Base-by-base conservation (phyloP, 805 yeast species). In the Sugiyamaella lignohabitans region DNA sequence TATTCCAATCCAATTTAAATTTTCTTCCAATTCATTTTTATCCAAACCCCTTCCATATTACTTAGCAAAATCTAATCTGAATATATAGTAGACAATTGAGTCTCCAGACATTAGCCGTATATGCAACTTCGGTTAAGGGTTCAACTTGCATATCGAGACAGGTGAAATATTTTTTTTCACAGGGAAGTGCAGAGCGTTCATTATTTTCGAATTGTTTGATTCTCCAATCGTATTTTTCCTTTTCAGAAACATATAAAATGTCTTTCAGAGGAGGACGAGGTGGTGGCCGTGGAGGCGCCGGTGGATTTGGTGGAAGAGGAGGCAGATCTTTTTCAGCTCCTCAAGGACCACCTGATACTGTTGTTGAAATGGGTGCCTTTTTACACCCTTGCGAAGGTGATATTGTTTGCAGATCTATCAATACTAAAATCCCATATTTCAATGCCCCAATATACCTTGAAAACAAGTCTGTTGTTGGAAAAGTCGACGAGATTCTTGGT, bases 401-500 rank as follows among this genome's bases (percentile, higher is more conserved):
- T 63, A 85, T 93, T 63, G 95, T 93, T 48, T 93, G 98, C 73
- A 86, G 89, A 62, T 88, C 97, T 42, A 85, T 86, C 61, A 93
- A 93, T 67, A 80, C 87, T 48, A 91, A 91, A 73, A 75, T 93
- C 58, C 98, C 99, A 61, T 93, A 91, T 68, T 93, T 93, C 78
- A 93, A 93, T 71, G 99, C 99, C 22, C 98, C 98, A 65, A 89
- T 93, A 60, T 93, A 84, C 67, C 76, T 93, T 58, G 98, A 93
- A 67, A 91, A 93, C 76, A 93, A 93, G 66, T 84, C 95, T 21
- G 93, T 84, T 64, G 82, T 93, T 41, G 99, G 99, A 60, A 93
- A 93, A 68, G 95, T 93, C 49, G 99, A 93, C 66, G 99, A 93
- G 74, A 93, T 93, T 53, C 76, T 93, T 57, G 99, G 99, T 43